These are phyloP conservation scores for Testicularia cyperi DNA, from an alignment of 1,284 basidiomycete species.

Conservation along the genomic window DNA sequence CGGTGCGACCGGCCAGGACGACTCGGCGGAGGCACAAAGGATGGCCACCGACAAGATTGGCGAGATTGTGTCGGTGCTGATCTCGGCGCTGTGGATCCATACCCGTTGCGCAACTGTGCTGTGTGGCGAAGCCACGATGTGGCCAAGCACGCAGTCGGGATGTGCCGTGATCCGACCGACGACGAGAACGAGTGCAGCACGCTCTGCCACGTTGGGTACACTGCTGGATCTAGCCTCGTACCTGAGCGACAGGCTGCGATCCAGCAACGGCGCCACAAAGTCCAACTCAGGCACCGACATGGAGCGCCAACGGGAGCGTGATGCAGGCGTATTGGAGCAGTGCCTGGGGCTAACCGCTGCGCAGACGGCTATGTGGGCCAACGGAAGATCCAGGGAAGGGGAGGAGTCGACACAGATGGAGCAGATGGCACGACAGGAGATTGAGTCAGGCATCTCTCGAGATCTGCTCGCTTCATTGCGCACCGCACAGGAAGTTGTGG, in stretches of 20 bases:
- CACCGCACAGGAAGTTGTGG: slow-evolving; percentile 20
- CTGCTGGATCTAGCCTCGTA: slow-evolving; percentile 45
- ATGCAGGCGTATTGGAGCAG: slow-evolving; percentile 23
- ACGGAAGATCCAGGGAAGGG: slow-evolving; percentile 13
- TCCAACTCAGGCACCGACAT: slow-evolving; percentile 4
- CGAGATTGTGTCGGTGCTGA: slow-evolving; percentile 31
- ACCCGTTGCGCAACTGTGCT: slow-evolving; percentile 73
- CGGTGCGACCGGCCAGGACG: slow-evolving; percentile 62
- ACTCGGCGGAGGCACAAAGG: slow-evolving; percentile 59
- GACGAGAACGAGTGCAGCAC: slow-evolving; percentile 38
- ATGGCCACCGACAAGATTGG: slow-evolving; percentile 64
- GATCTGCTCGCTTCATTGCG: slow-evolving; percentile 26
- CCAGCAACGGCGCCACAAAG: slow-evolving; percentile 7
- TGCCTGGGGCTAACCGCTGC: slow-evolving; percentile 22
- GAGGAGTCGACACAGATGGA: slow-evolving; percentile 10
- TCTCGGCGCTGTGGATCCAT: slow-evolving; percentile 72
- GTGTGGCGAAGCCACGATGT: slow-evolving; percentile 69
- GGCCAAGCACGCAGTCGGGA: slow-evolving; percentile 70
- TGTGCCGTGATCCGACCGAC: slow-evolving; percentile 43
- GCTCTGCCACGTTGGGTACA: slow-evolving; percentile 52
- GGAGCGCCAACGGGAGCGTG: slow-evolving; percentile 2
- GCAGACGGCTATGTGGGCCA: slow-evolving; percentile 37
- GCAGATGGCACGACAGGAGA: slow-evolving; percentile 26
- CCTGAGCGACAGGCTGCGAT: slow-evolving; percentile 37
- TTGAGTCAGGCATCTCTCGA: slow-evolving; percentile 25